A percentile compares a stretch with the other conserved stretches of the same genome.
Evolutionary conservation across 1,284 basidiomycete species (phyloP).

Genomic region (Xerocomus minutiporus): DNA sequence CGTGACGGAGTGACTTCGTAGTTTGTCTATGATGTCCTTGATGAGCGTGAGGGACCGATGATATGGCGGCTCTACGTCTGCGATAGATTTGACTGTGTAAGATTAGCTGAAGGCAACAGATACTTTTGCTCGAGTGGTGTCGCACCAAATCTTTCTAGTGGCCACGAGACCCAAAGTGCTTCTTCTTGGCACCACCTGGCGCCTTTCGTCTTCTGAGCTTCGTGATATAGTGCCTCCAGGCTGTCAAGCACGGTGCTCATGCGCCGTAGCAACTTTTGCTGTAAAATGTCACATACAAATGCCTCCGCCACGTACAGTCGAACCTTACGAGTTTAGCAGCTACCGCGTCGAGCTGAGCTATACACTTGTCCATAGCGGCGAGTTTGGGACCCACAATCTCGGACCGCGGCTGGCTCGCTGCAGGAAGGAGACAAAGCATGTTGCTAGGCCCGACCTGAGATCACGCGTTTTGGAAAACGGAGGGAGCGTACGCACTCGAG

Average conservation of each 20-base stretch:
- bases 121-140: background rate
- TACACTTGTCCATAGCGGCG: constrained; percentile 58
- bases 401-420: constrained; percentile 48
- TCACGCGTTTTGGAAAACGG: background rate
- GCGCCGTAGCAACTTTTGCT: constrained; percentile 68
- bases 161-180: constrained; percentile 76
- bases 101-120: background rate
- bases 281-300: background rate
- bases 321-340: constrained; percentile 57
- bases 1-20: constrained; percentile 59
- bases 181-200: constrained; percentile 63
- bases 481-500: constrained; percentile 54
- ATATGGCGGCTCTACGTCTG: constrained; percentile 58
- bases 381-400: constrained; percentile 60
- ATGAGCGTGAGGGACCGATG: constrained; percentile 62
- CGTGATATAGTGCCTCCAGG: constrained; percentile 58
- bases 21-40: constrained; percentile 48
- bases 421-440: constrained; percentile 49
- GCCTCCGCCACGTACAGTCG: background rate
- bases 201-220: constrained; percentile 66
- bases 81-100: constrained; percentile 50
- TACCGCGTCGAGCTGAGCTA: constrained; percentile 56
- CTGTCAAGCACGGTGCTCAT: constrained; percentile 59
- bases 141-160: constrained; percentile 70
- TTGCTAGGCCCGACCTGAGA: constrained; percentile 44